A percentile compares a stretch with the other conserved stretches of the same genome.
phyloP scores from a whole-genome alignment of 83 land plant genomes.

The Isoetes engelmannii region DNA sequence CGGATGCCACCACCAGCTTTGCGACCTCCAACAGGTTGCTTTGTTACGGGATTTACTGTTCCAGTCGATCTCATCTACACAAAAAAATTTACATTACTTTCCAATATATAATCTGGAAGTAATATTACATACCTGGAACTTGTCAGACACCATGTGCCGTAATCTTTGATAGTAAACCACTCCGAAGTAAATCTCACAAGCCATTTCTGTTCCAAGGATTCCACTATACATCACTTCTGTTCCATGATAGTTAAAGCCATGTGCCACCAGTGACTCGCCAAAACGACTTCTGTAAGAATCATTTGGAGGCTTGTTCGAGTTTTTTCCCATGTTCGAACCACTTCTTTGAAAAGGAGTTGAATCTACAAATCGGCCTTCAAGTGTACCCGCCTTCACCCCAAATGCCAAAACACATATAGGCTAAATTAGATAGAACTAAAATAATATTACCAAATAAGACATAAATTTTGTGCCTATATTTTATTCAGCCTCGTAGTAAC shows the following conservation, averaged over 20 bases:
- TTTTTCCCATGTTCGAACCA: slow-evolving; percentile 11
- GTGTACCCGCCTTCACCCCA: slow-evolving; percentile 65
- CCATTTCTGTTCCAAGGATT: slow-evolving; percentile 74
- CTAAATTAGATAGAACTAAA: not conserved
- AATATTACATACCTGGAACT: slow-evolving; percentile 66
- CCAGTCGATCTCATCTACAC: slow-evolving; percentile 88
- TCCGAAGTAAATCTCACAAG: slow-evolving; percentile 92
- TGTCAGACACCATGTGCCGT: slow-evolving; percentile 99
- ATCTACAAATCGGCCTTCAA: slow-evolving; percentile 80
- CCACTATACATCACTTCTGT: slow-evolving; percentile 96
- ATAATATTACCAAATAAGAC: not conserved
- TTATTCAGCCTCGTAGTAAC: too few species aligned
- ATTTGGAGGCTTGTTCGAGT: slow-evolving; percentile 7
- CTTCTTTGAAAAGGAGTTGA: slow-evolving; percentile 74
- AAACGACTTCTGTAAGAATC: slow-evolving; percentile 45
- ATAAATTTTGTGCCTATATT: not conserved
- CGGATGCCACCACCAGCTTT: slow-evolving; percentile 93
- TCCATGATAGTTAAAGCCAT: slow-evolving; percentile 93
- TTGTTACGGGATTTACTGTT: slow-evolving; percentile 69
- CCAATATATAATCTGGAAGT: not conserved
- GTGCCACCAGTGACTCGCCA: slow-evolving; percentile 46
- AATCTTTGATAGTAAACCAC: slow-evolving; percentile 92
- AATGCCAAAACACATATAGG: not conserved
- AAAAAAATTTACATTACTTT: not conserved
- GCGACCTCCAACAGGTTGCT: slow-evolving; percentile 93